Percentiles rank a stretch among this genome's conserved stretches.
Evolutionary conservation across 192 early-diverging fungal genomes (phyloP).

Genomic region (Coemansia sp.): DNA sequence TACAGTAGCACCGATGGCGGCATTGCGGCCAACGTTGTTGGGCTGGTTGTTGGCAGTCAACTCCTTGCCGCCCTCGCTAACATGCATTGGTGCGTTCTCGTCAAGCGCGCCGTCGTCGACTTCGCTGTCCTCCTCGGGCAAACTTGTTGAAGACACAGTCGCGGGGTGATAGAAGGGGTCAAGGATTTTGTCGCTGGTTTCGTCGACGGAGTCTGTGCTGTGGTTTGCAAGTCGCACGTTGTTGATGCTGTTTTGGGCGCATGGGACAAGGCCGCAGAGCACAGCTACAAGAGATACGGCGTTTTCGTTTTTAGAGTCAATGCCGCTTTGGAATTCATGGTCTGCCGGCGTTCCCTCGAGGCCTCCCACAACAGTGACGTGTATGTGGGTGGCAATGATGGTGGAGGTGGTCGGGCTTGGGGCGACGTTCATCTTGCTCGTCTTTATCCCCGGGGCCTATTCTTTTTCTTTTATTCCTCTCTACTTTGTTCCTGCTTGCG

Average conservation of each 20-base stretch:
- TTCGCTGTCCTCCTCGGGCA: background rate
- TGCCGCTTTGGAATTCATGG: background rate
- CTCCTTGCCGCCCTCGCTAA: background rate
- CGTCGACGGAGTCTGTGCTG: background rate
- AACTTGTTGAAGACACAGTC: background rate
- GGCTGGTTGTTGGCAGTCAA: background rate
- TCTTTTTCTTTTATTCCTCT: background rate
- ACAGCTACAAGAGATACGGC: conserved; percentile 19
- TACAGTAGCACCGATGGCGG: background rate
- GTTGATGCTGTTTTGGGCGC: conserved; percentile 11
- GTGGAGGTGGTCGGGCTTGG: background rate
- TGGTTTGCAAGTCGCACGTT: conserved; percentile 17
- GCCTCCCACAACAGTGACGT: background rate
- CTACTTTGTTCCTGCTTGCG: background rate
- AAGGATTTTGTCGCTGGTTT: conserved; percentile 6
- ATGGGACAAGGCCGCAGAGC: conserved; percentile 15
- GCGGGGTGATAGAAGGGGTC: conserved; percentile 1
- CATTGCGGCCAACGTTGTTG: background rate
- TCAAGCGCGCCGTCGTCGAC: background rate
- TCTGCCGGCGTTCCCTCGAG: background rate
- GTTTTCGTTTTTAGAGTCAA: conserved; percentile 4
- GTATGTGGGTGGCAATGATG: background rate
- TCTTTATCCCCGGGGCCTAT: background rate
- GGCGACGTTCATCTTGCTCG: background rate
- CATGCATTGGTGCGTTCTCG: background rate